Conservation (phyloP, 441 rosid genomes). For the Euphorbia celastroides region DNA sequence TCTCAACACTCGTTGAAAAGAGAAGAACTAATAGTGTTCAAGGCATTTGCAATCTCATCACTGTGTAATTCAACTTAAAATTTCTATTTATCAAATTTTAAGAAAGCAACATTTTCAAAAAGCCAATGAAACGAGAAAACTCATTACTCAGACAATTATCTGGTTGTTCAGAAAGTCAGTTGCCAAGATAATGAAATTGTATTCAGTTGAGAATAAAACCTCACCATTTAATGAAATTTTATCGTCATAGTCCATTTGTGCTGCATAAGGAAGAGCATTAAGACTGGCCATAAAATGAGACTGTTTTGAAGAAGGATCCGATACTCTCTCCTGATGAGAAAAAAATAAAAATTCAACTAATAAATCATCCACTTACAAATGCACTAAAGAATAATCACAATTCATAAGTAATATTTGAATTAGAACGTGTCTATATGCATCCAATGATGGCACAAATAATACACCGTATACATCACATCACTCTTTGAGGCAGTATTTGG, state of each 20-base stretch:
- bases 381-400: constrained; percentile 11
- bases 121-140: neutral
- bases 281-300: constrained; percentile 29
- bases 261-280: constrained; percentile 33
- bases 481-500: neutral
- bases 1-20: neutral
- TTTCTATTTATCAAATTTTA: neutral
- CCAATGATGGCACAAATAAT: neutral
- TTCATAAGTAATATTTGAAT: constrained; percentile 4
- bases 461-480: neutral
- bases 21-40: neutral
- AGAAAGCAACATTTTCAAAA: neutral
- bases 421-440: neutral
- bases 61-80: neutral
- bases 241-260: constrained; percentile 36
- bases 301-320: constrained; percentile 34
- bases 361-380: neutral
- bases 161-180: neutral
- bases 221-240: constrained; percentile 36
- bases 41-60: neutral
- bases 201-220: constrained; percentile 10
- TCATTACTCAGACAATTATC: neutral
- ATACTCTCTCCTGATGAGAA: constrained; percentile 50
- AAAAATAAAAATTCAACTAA: constrained; percentile 19
- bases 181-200: constrained; percentile 2